phyloP scores from a whole-genome alignment of 2,329 filamentous ascomycete species.

The Claviceps pusilla region DNA sequence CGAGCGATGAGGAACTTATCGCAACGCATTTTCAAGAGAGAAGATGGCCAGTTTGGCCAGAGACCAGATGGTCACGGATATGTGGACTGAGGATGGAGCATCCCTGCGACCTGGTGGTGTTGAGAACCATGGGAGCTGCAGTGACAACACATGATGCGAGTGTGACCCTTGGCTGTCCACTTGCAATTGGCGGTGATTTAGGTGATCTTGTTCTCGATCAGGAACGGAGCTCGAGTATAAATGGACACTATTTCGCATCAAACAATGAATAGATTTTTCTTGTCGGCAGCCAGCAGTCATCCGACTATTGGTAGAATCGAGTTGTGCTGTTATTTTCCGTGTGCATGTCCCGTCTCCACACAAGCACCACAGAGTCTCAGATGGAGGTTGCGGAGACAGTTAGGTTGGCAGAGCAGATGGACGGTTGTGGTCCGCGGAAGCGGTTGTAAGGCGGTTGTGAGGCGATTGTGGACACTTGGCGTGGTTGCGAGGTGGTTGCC shows the following conservation, averaged over 20 bases:
- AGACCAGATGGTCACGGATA: not conserved
- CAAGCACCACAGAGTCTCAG: not conserved
- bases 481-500: conserved; percentile 2
- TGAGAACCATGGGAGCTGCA: not conserved
- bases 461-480: not conserved
- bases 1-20: not conserved
- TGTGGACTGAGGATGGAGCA: not conserved
- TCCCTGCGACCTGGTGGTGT: not conserved
- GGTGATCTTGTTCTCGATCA: not conserved
- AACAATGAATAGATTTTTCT: not conserved
- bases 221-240: not conserved
- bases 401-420: not conserved
- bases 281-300: not conserved
- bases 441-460: not conserved
- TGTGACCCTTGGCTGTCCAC: too few relatives aligned
- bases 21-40: not conserved
- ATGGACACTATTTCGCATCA: not conserved
- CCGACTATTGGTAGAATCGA: not conserved
- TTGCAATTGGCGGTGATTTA: not conserved
- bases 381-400: not conserved
- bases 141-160: not conserved
- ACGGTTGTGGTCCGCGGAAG: not conserved
- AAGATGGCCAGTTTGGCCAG: not conserved
- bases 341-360: not conserved
- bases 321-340: not conserved